Percentiles rank a stretch among this genome's conserved stretches.
Conservation (phyloP, 352 stramenopile genomes). For the Phytophthora boehmeriae region DNA sequence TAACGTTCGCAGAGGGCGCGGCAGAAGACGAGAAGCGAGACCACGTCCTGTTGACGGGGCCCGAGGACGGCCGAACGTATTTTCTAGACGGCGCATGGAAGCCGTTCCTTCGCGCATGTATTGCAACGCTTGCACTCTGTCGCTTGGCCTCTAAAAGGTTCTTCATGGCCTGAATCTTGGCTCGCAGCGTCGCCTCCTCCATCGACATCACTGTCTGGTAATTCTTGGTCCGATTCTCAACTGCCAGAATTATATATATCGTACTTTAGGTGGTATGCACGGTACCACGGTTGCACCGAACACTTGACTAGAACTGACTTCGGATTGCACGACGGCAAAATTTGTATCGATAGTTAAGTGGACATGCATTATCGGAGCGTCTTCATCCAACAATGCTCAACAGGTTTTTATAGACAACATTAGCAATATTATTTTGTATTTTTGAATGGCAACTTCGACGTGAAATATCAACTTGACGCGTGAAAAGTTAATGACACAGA, state of each 20-base stretch:
- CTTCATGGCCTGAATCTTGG: conserved; percentile 86
- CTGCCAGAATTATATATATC: conserved; percentile 5
- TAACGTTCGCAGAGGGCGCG: conserved; percentile 6
- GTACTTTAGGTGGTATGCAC: no score
- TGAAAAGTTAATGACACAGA: no score
- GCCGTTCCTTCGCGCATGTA: not conserved
- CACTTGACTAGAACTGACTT: no score
- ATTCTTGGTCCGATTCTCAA: conserved; percentile 22
- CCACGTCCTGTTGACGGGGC: conserved; percentile 53
- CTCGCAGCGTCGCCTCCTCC: conserved; percentile 75
- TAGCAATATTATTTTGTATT: no score
- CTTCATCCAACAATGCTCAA: no score
- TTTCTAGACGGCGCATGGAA: conserved; percentile 12
- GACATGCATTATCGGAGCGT: no score
- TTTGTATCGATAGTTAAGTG: no score
- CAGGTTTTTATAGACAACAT: no score
- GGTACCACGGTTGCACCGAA: no score
- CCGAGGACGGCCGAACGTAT: conserved; percentile 6
- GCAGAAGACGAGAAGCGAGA: conserved; percentile 24
- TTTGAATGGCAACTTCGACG: no score
- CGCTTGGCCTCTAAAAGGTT: conserved; percentile 71
- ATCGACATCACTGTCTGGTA: conserved; percentile 28
- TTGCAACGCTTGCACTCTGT: not conserved
- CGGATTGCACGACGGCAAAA: no score
- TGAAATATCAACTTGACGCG: no score